These are phyloP conservation scores for Nakazawaea holstii DNA, from an alignment of 805 yeast species.

Conservation along the genomic window DNA sequence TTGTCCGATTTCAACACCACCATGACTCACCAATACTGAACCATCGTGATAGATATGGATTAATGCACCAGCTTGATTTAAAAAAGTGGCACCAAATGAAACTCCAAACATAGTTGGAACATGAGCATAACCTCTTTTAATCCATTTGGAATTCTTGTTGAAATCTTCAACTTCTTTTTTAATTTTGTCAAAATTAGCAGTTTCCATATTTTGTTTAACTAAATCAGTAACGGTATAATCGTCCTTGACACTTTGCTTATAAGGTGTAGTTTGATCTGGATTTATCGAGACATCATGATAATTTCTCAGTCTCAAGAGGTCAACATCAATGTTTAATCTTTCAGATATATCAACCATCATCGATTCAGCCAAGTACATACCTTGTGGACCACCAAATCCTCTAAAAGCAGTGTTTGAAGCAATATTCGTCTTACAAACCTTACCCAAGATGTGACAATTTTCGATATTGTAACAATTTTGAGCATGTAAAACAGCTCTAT, in stretches of 20 bases:
- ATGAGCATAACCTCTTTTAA: slow-evolving; percentile 40
- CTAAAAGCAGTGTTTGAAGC: slow-evolving; percentile 46
- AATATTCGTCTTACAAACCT: slow-evolving; percentile 37
- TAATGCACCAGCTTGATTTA: slow-evolving; percentile 44
- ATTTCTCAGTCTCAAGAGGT: slow-evolving; percentile 30
- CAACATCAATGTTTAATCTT: slow-evolving; percentile 32
- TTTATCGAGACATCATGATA: slow-evolving; percentile 22
- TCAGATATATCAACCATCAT: slow-evolving; percentile 36
- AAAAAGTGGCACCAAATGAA: slow-evolving; percentile 37
- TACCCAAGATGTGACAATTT: slow-evolving; percentile 30
- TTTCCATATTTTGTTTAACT: slow-evolving; percentile 28
- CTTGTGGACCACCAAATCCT: slow-evolving; percentile 48
- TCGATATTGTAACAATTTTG: slow-evolving; percentile 39
- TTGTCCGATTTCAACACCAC: slow-evolving; percentile 48
- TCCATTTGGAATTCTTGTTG: slow-evolving; percentile 35
- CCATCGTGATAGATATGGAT: slow-evolving; percentile 42
- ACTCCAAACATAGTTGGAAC: slow-evolving; percentile 45
- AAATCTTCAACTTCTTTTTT: slow-evolving; percentile 33
- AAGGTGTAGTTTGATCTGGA: slow-evolving; percentile 31
- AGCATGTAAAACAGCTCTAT: slow-evolving; percentile 38
- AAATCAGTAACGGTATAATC: slow-evolving; percentile 34
- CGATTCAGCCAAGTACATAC: slow-evolving; percentile 38
- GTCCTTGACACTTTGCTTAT: slow-evolving; percentile 33
- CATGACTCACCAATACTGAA: slow-evolving; percentile 38
- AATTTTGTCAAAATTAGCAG: slow-evolving; percentile 28